Conservation (phyloP, 352 stramenopile species). For the Phytophthora sp. region DNA sequence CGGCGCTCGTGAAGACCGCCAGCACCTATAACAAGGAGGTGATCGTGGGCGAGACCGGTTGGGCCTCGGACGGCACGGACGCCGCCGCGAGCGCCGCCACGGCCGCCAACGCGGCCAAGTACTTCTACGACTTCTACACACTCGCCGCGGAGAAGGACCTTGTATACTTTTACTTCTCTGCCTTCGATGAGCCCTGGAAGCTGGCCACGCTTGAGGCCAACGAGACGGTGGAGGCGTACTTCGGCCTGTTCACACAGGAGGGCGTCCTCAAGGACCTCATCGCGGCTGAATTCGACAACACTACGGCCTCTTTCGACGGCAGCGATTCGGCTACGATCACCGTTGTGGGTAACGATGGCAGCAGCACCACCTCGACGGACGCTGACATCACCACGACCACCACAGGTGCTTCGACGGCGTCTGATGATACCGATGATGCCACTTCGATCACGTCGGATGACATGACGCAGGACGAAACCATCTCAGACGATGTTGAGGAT, state of each 20-base stretch:
- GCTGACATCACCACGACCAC: slow-evolving; percentile 1
- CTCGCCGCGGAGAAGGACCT: slow-evolving; percentile 53
- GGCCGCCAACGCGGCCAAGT: slow-evolving; percentile 47
- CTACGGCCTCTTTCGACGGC: slow-evolving; percentile 23
- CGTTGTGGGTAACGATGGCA: slow-evolving; percentile 8
- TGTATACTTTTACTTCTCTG: slow-evolving; percentile 76
- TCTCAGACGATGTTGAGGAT: slow-evolving; percentile 9
- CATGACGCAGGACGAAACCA: slow-evolving; percentile 7
- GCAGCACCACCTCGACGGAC: slow-evolving; percentile 2
- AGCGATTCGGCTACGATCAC: slow-evolving; percentile 28
- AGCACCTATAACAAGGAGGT: slow-evolving; percentile 56
- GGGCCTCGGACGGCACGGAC: slow-evolving; percentile 50
- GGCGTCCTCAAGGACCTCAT: slow-evolving; percentile 59
- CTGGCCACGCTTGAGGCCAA: slow-evolving; percentile 51
- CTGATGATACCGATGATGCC: not conserved
- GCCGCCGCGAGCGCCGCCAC: slow-evolving; percentile 42
- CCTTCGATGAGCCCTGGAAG: slow-evolving; percentile 72
- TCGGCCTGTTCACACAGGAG: slow-evolving; percentile 61
- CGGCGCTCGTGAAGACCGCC: slow-evolving; percentile 38
- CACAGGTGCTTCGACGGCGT: not conserved
- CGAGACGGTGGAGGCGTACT: slow-evolving; percentile 75
- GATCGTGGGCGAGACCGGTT: slow-evolving; percentile 75
- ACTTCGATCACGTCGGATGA: not conserved
- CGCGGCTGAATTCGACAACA: slow-evolving; percentile 44
- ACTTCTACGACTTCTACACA: slow-evolving; percentile 69